Evolutionary conservation across 371 early-diverging fungal species (phyloP).

Genomic region (Mortierella sp.): DNA sequence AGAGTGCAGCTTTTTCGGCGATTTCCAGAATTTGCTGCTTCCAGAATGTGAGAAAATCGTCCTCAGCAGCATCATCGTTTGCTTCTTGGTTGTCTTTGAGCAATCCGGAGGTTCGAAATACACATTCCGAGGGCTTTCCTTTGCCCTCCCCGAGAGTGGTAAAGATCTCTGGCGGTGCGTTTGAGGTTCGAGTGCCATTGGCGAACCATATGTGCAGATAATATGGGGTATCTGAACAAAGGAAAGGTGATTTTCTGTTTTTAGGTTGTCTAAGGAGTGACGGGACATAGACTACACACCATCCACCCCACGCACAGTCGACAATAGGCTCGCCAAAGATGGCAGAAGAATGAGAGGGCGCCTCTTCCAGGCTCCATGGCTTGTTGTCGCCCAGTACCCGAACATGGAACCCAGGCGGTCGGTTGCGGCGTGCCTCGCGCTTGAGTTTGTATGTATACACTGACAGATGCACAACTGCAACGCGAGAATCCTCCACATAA

Average conservation of each 20-base stretch:
- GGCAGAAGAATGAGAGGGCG: conserved; percentile 12
- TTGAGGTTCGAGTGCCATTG: conserved; percentile 43
- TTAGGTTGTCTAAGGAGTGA: background rate
- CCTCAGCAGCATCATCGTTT: conserved; percentile 5
- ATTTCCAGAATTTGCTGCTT: conserved; percentile 8
- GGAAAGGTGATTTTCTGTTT: conserved; percentile 11
- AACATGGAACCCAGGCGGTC: conserved; percentile 29
- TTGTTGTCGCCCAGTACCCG: conserved; percentile 25
- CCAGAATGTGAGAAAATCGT: conserved; percentile 18
- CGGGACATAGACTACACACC: conserved; percentile 15
- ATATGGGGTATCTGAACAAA: conserved; percentile 19
- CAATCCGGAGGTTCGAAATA: background rate
- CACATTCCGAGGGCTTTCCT: conserved; percentile 7
- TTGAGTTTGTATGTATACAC: conserved; percentile 20
- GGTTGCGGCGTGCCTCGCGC: conserved; percentile 9
- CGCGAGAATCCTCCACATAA: conserved; percentile 13
- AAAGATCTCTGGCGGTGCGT: conserved; percentile 34
- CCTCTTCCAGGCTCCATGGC: conserved; percentile 31
- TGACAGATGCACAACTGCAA: conserved; percentile 21
- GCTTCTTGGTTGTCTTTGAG: background rate
- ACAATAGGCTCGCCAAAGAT: conserved; percentile 33
- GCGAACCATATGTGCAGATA: conserved; percentile 52
- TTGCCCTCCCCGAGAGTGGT: conserved; percentile 2
- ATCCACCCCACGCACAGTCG: conserved; percentile 15
- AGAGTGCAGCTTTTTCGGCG: background rate